Percentiles rank a stretch among this genome's conserved stretches.
phyloP scores from a whole-genome alignment of 148 eudicot genomes.

The Vaccinium vitisidaea region DNA sequence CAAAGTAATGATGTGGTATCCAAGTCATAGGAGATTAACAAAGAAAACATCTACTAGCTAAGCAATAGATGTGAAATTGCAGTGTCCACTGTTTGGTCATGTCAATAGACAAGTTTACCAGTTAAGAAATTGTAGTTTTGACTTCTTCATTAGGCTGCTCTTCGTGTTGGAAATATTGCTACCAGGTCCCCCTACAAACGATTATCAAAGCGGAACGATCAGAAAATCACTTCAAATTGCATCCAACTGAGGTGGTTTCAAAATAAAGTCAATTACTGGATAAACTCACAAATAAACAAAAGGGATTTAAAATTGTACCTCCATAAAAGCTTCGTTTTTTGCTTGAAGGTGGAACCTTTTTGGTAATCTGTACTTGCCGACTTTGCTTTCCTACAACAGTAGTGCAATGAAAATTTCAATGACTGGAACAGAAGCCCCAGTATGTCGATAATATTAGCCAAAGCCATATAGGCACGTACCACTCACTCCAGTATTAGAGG shows the following conservation, averaged over 20 bases:
- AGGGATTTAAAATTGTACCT: conserved; percentile 35
- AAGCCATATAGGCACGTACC: not conserved
- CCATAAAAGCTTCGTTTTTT: conserved; percentile 61
- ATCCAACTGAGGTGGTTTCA: not conserved
- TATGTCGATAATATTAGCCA: not conserved
- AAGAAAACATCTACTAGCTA: not conserved
- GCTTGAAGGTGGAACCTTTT: conserved; percentile 81
- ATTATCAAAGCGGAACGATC: not conserved
- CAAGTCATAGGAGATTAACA: not conserved
- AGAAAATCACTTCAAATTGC: not conserved
- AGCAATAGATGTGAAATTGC: not conserved
- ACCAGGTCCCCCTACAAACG: conserved; percentile 50
- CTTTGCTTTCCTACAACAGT: conserved; percentile 60
- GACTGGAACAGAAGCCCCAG: not conserved
- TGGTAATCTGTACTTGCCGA: conserved; percentile 65
- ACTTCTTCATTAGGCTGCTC: conserved; percentile 86
- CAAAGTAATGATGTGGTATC: not conserved
- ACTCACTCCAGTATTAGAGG: conserved; percentile 10
- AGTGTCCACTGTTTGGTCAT: not conserved
- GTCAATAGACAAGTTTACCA: conserved; percentile 37
- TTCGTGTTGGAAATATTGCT: conserved; percentile 58
- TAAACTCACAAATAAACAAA: conserved; percentile 6
- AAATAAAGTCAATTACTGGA: not conserved
- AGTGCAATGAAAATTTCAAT: not conserved
- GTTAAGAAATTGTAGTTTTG: conserved; percentile 66